A percentile compares a stretch with the other conserved stretches of the same genome.
phyloP scores from a whole-genome alignment of 345 rosid genomes.

The Acer saccharum region DNA sequence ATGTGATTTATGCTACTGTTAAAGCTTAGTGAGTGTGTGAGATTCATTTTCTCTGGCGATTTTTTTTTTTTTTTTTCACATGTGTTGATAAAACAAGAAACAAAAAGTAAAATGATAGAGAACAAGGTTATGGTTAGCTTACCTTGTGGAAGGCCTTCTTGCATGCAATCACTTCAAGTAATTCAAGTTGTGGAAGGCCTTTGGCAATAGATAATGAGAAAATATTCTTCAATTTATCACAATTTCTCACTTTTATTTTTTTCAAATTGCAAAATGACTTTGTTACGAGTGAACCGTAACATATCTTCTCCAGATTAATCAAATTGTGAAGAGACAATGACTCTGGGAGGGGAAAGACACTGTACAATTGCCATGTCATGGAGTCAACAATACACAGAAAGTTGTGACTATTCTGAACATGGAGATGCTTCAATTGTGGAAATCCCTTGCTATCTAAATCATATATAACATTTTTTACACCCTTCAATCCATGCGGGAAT shows the following conservation, averaged over 20 bases:
- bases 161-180: constrained; percentile 22
- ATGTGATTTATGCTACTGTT: no score
- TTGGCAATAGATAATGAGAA: constrained; percentile 23
- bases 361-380: neutral
- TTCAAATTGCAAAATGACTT: constrained; percentile 17
- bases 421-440: constrained; percentile 15
- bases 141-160: no score
- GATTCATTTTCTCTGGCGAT: no score
- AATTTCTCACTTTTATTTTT: constrained; percentile 1
- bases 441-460: constrained; percentile 2
- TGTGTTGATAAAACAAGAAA: no score
- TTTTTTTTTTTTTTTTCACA: no score
- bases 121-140: neutral
- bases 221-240: constrained; percentile 17
- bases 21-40: no score
- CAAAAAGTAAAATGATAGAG: neutral
- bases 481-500: neutral
- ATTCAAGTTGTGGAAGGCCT: constrained; percentile 14
- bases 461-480: neutral
- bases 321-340: constrained; percentile 4
- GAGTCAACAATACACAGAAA: neutral
- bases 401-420: neutral
- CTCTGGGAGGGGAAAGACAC: neutral
- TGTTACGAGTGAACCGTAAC: neutral
- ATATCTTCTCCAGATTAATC: constrained; percentile 8